Base-by-base conservation (phyloP, 768 basidiomycete genomes). In the Leccinellum luteum region DNA sequence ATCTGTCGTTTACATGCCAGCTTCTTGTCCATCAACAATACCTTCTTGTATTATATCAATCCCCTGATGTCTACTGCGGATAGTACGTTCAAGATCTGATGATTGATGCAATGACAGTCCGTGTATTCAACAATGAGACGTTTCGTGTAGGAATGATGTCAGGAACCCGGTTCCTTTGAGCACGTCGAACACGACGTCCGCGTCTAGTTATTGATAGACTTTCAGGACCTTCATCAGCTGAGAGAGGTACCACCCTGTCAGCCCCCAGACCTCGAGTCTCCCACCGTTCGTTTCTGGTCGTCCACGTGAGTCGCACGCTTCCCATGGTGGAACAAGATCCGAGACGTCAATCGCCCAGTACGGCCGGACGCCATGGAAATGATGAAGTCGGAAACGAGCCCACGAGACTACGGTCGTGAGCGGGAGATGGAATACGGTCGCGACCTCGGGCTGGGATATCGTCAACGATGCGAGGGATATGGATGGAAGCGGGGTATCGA, bases 201-300 rank as follows among this genome's bases (percentile, higher is more conserved):
- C n/a, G 31, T 44, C 41, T 17, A 44, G 35, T 54, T 74, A 78
- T 58, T 70, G 73, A 66, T 84, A 81, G 32, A 83, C 74, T 49
- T 74, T 72, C 61, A 89, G 65, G 19, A 72, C 74, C 60, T 76
- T 80, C 83, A 90, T 83, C 63, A 91, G 72, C 49, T 81, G 63
- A 48, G 79, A 81, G 53, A 90, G 75, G 74, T 90, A 92, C 89
- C 90, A 92, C 34, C 90, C 91, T 21, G 91, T 91, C 66, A 92
- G 72, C 0, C 91, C 90, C 89, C 90, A 92, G 27, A 91, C 83
- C 65, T 92, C 87, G 15, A 90, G 70, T 56, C 75, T 75, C 12
- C 78, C 81, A 48, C 75, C 72, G 41, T 68, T 78, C 44, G 79
- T 71, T 59, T 81, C 76, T 51, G 78, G 77, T 52, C 72, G 68